These are phyloP conservation scores for Asparagopsis taxiformis DNA, from an alignment of 31 red algal genomes.

Conservation along the genomic window DNA sequence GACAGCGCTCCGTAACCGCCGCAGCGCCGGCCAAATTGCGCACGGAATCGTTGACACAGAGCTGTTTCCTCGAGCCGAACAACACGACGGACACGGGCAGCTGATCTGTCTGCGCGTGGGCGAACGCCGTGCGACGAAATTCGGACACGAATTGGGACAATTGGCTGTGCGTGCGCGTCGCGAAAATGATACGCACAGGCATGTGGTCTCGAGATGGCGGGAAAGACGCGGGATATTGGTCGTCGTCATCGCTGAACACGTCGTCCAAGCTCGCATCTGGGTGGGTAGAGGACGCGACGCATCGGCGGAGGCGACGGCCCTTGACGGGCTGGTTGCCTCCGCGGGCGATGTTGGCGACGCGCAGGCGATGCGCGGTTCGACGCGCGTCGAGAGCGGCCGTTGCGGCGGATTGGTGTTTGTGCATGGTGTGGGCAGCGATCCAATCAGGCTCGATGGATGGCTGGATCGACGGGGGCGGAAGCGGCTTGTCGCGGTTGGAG, in stretches of 20 bases:
- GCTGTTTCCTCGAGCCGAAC: slow-evolving; percentile 75
- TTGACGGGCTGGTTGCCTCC: no score
- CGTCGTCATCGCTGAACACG: slow-evolving; percentile 27
- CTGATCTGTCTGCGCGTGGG: not conserved
- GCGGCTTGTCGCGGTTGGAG: slow-evolving; percentile 5
- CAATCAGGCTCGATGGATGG: slow-evolving; percentile 30
- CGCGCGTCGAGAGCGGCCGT: no score
- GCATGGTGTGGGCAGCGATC: slow-evolving; percentile 27
- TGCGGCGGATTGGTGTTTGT: no score
- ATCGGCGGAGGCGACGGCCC: no score
- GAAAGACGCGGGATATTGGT: slow-evolving; percentile 2
- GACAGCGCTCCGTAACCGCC: slow-evolving; percentile 83
- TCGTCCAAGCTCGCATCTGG: slow-evolving; percentile 16
- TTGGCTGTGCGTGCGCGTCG: slow-evolving; percentile 86
- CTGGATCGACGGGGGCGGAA: not conserved
- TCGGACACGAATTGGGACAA: slow-evolving; percentile 81
- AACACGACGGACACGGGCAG: slow-evolving; percentile 43
- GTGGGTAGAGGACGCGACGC: no score
- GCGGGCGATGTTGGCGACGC: no score
- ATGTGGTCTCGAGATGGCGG: not conserved
- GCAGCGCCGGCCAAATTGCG: slow-evolving; percentile 37
- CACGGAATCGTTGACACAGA: slow-evolving; percentile 85
- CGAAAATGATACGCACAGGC: slow-evolving; percentile 64
- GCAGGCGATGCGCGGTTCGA: no score
- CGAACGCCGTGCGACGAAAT: slow-evolving; percentile 45